Evolutionary conservation across 2,329 filamentous ascomycete species (phyloP).

Genomic region (Paecilomyces fulvus): DNA sequence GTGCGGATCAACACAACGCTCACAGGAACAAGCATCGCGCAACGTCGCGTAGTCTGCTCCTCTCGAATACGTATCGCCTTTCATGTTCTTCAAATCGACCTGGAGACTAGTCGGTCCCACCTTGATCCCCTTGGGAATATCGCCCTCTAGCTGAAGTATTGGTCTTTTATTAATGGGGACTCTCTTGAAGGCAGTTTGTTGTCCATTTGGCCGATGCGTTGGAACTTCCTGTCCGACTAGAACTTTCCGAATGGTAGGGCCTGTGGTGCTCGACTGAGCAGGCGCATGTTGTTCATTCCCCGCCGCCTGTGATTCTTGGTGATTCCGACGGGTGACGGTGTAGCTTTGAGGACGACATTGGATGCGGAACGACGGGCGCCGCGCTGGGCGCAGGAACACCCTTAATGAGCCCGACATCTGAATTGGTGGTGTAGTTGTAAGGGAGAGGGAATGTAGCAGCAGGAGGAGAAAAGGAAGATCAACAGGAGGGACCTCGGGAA

Average conservation of each 20-base stretch:
- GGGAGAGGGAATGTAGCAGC: background rate
- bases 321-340: background rate
- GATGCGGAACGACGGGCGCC: background rate
- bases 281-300: background rate
- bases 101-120: background rate
- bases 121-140: background rate
- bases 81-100: background rate
- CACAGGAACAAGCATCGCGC: constrained; percentile 50
- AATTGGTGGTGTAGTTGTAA: background rate
- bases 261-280: background rate
- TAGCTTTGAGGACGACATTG: constrained; percentile 4
- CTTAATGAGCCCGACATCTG: constrained; percentile 6
- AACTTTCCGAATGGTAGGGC: background rate
- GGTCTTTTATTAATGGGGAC: background rate
- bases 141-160: background rate
- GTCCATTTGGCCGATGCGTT: too few species aligned
- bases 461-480: background rate
- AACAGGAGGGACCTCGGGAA: background rate
- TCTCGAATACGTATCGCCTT: background rate
- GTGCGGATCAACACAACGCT: constrained; percentile 46
- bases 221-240: background rate
- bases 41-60: constrained; percentile 21
- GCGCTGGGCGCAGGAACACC: constrained; percentile 5
- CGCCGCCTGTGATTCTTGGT: background rate
- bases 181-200: background rate